Percentiles rank a stretch among this genome's conserved stretches.
Conservation (phyloP, 2,329 filamentous ascomycete genomes). For the Pseudogymnoascus sp. region DNA sequence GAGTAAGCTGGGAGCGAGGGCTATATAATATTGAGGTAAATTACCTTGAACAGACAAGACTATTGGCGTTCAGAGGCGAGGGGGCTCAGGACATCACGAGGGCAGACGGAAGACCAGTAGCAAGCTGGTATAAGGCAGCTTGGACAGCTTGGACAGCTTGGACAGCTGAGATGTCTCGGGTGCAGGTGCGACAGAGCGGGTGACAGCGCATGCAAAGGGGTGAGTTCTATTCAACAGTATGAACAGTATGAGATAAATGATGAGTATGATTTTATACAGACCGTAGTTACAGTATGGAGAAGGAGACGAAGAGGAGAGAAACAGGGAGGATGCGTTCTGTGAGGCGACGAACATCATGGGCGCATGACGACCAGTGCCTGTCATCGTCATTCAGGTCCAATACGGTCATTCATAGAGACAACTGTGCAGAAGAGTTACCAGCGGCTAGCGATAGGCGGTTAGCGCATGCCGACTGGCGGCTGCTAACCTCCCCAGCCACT, state of each 20-base stretch:
- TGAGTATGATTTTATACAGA: not conserved
- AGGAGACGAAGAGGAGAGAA: not conserved
- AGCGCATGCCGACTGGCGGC: not conserved
- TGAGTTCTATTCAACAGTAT: not conserved
- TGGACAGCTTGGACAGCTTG: not conserved
- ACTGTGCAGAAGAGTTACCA: not conserved
- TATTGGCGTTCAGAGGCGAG: not conserved
- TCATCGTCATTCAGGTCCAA: not conserved
- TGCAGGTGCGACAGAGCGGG: not conserved
- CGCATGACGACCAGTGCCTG: not conserved
- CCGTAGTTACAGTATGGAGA: not conserved
- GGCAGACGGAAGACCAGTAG: not conserved
- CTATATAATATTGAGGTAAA: not conserved
- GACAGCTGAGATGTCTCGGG: not conserved
- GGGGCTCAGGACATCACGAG: slow-evolving; percentile 5
- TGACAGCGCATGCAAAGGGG: not conserved
- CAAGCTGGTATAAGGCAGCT: not conserved
- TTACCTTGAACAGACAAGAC: not conserved
- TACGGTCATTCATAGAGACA: not conserved
- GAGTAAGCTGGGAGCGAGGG: not conserved
- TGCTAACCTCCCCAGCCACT: not conserved
- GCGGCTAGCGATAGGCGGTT: slow-evolving; percentile 1
- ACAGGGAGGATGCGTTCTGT: not conserved
- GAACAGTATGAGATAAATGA: not conserved
- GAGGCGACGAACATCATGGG: not conserved